Percentiles rank a stretch among this genome's conserved stretches.
phyloP scores from a whole-genome alignment of 306 rosid species.

The Vigna reflexopilosa region DNA sequence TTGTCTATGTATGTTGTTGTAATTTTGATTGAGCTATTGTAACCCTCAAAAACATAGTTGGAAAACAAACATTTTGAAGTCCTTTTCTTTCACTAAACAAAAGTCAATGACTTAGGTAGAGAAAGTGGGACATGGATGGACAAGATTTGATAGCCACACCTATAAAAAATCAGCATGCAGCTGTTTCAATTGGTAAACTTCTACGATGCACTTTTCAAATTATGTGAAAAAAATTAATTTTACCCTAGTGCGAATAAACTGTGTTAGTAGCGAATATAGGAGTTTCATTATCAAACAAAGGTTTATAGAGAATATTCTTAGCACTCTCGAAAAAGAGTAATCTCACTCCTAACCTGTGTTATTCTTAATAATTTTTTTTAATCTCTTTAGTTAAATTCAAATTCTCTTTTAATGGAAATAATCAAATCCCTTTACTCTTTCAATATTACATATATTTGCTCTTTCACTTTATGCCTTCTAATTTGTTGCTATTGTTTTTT shows the following conservation, averaged over 20 bases:
- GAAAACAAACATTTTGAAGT: slow-evolving; percentile 21
- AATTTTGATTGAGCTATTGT: slow-evolving; percentile 32
- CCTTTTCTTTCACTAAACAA: slow-evolving; percentile 49
- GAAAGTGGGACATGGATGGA: slow-evolving; percentile 40
- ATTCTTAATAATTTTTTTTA: background rate
- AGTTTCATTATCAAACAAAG: background rate
- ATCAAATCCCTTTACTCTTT: background rate
- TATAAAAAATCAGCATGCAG: slow-evolving; percentile 7
- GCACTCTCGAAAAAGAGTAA: background rate
- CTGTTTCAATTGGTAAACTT: background rate
- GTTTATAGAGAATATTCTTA: background rate
- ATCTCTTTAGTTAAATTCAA: background rate
- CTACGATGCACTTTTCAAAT: background rate
- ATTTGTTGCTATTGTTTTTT: background rate
- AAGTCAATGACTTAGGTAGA: slow-evolving; percentile 52
- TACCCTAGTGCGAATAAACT: background rate
- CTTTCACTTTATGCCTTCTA: background rate
- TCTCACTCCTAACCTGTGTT: background rate
- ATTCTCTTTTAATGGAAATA: background rate
- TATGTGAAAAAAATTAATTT: background rate
- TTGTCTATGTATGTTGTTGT: background rate
- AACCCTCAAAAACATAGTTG: slow-evolving; percentile 4
- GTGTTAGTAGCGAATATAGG: background rate
- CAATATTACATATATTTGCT: background rate
- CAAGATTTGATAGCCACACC: slow-evolving; percentile 5